Base-by-base conservation (phyloP, 805 yeast species). In the Alloascoidea africana region DNA sequence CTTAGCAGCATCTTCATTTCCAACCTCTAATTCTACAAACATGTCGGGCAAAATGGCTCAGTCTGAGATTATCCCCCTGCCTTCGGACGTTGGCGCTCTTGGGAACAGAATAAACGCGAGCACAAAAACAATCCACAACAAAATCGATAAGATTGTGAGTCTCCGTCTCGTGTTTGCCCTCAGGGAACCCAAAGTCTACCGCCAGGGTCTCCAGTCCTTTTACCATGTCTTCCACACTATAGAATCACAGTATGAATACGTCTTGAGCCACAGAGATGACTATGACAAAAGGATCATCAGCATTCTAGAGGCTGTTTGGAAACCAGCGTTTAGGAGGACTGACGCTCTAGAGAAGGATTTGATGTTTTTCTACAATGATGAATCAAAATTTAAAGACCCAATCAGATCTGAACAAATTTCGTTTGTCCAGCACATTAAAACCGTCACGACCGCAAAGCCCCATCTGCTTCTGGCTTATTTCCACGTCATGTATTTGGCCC, bases 401-500 rank as follows among this genome's bases (percentile, higher is more conserved):
- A 61, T 73, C 16, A 61, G 77, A 58, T 61, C 70, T 1, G 68
- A 68, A 42, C 85, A 82, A 54, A 70, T 73, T 33, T 72, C 60
- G 27, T 80, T 77, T 47, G 66, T 66, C 18, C 54, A 75, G 30
- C 85, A 78, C 51, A 79, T 83, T 39, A 57, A 62, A 30, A 52
- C 58, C 36, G 65, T 64, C 5, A 68, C 79, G 27, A 51, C 50
- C 33, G 74, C 68, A 34, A 76, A 77, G 49, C 94, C 94, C 4
- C 72, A 79, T 46, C 55, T 81, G 15, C 56, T 83, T 27, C 61
- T 83, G 35, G 91, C 94, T 3, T 83, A 83, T 55, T 72, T 84
- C 61, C 94, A 83, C 53, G 91, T 81, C 35, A 67, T 83, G 73
- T 83, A 83, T 56, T 59, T 83, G 50, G 94, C 91, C 0, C 65